These are phyloP conservation scores for Colletotrichum higginsianum DNA, from an alignment of 2,329 filamentous ascomycete species.

Conservation along the genomic window DNA sequence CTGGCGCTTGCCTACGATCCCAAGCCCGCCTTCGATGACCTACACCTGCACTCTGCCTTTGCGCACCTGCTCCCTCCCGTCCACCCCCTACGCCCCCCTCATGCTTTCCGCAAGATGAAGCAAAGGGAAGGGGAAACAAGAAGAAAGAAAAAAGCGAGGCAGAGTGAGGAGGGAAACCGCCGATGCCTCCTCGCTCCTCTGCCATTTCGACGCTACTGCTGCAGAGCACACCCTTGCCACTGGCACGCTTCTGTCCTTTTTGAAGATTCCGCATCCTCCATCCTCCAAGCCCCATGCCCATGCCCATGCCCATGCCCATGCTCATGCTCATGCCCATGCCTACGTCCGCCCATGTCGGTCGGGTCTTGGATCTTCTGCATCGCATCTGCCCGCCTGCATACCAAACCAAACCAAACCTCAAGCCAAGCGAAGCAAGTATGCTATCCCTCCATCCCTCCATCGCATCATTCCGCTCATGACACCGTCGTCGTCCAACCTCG, in stretches of 20 bases:
- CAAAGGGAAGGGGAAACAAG: background rate
- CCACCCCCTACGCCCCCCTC: background rate
- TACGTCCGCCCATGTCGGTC: slow-evolving; percentile 18
- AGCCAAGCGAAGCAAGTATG: background rate
- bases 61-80: background rate
- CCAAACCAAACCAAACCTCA: background rate
- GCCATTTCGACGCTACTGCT: slow-evolving; percentile 14
- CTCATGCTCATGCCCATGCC: slow-evolving; percentile 11
- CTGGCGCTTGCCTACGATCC: background rate
- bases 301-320: slow-evolving; percentile 6
- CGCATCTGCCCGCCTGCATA: slow-evolving; percentile 16
- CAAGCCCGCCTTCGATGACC: background rate
- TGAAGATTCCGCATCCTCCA: slow-evolving; percentile 3
- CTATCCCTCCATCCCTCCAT: slow-evolving; percentile 14
- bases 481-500: slow-evolving; percentile 22
- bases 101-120: background rate
- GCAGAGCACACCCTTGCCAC: slow-evolving; percentile 25
- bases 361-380: slow-evolving; percentile 21
- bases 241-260: slow-evolving; percentile 3
- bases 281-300: background rate
- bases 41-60: slow-evolving; percentile 2
- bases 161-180: background rate
- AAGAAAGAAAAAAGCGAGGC: background rate
- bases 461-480: slow-evolving; percentile 3
- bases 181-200: slow-evolving; percentile 6